phyloP scores from a whole-genome alignment of 192 early-diverging fungal species.

The Coemansia sp. region DNA sequence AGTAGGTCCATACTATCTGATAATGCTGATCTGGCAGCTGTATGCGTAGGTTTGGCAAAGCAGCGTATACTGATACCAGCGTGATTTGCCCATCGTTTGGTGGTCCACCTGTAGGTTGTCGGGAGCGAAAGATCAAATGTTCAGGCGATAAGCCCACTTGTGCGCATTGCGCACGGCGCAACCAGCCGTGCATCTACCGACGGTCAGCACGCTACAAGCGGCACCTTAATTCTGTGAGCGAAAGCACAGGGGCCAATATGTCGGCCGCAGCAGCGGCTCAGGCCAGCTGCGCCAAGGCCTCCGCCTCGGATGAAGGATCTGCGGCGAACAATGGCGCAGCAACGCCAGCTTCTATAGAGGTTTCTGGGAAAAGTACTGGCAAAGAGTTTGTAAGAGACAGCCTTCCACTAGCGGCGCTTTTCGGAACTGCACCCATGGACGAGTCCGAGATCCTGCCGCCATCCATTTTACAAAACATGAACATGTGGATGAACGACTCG shows the following conservation, averaged over 20 bases:
- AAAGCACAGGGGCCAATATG: not conserved
- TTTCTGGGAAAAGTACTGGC: constrained; percentile 1
- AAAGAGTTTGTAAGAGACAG: constrained; percentile 28
- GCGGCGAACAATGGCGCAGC: constrained; percentile 11
- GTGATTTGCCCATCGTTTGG: not conserved
- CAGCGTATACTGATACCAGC: not conserved
- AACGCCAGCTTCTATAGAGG: not conserved
- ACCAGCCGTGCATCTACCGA: constrained; percentile 54
- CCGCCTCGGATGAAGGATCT: not conserved
- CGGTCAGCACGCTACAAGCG: constrained; percentile 56
- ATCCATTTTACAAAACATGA: constrained; percentile 54
- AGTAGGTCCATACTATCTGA: constrained; percentile 28
- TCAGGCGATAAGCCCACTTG: constrained; percentile 53
- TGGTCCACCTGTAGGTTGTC: constrained; percentile 35
- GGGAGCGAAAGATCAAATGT: constrained; percentile 54
- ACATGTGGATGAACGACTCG: constrained; percentile 56
- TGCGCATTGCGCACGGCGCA: constrained; percentile 48
- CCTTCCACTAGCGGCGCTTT: constrained; percentile 45
- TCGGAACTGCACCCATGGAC: constrained; percentile 41
- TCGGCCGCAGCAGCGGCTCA: constrained; percentile 6
- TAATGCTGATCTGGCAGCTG: not conserved
- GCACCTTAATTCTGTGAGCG: constrained; percentile 16
- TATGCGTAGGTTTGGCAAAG: not conserved
- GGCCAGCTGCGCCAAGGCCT: constrained; percentile 1
- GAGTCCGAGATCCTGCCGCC: constrained; percentile 53